Conservation (phyloP, 2,329 filamentous ascomycete genomes). For the Aspergillus versicolor region DNA sequence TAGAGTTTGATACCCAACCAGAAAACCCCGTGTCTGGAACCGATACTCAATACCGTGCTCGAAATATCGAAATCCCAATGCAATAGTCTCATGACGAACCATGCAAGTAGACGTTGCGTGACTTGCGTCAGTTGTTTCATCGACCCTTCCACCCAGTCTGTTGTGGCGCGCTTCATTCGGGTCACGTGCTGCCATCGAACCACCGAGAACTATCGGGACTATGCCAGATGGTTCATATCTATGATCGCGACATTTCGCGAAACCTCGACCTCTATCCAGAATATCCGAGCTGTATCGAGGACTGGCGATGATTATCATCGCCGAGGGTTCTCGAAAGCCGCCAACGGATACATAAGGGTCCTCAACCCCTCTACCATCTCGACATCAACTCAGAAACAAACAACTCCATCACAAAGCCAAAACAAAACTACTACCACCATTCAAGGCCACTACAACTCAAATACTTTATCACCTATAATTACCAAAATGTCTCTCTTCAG, state of each 20-base stretch:
- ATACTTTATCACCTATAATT: neutral
- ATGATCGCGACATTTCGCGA: slow-evolving; percentile 9
- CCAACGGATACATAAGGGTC: slow-evolving; percentile 20
- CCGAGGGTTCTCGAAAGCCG: slow-evolving; percentile 17
- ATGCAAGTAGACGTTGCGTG: neutral
- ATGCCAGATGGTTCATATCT: slow-evolving; percentile 1
- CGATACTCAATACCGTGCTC: neutral
- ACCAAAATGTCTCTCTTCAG: slow-evolving; percentile 38
- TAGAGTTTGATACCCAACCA: neutral
- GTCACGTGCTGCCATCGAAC: slow-evolving; percentile 26
- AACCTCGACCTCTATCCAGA: slow-evolving; percentile 5
- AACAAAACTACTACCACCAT: neutral
- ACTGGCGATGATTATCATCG: neutral
- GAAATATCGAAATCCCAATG: neutral
- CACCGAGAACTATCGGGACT: slow-evolving; percentile 21
- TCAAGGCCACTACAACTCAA: neutral
- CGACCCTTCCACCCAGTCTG: neutral
- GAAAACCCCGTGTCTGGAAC: neutral
- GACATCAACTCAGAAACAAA: slow-evolving; percentile 11
- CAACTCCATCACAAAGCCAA: slow-evolving; percentile 3
- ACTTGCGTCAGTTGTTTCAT: neutral
- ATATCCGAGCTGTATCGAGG: neutral
- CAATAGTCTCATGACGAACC: neutral
- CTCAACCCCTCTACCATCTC: slow-evolving; percentile 6
- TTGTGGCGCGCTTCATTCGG: neutral